Percentiles rank a stretch among this genome's conserved stretches.
Conservation (phyloP, 768 basidiomycete species). For the Lyophyllum decastes region DNA sequence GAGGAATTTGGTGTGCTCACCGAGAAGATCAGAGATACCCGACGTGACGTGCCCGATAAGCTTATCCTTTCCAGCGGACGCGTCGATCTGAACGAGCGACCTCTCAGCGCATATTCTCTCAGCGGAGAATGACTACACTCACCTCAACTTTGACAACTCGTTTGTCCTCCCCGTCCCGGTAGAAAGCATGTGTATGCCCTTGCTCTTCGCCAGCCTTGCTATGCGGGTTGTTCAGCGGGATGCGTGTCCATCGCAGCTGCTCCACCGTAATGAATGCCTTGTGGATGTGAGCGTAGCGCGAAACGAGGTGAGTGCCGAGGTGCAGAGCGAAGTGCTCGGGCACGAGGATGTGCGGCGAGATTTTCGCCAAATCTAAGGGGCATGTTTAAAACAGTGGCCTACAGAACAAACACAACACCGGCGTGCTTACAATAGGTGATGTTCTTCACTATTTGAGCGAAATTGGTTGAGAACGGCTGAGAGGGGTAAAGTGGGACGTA, state of each 20-base stretch:
- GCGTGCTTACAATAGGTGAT: slow-evolving; percentile 55
- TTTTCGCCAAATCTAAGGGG: slow-evolving; percentile 75
- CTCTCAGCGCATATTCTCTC: not conserved
- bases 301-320: slow-evolving; percentile 79
- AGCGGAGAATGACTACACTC: slow-evolving; percentile 8
- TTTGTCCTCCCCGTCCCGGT: slow-evolving; percentile 91
- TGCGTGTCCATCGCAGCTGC: slow-evolving; percentile 84
- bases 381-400: not conserved
- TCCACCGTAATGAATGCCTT: slow-evolving; percentile 74
- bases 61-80: slow-evolving; percentile 52
- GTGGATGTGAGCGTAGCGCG: slow-evolving; percentile 74
- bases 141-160: slow-evolving; percentile 63
- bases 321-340: slow-evolving; percentile 89
- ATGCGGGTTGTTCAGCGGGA: slow-evolving; percentile 50
- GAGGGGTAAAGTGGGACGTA: slow-evolving; percentile 36
- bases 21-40: slow-evolving; percentile 80
- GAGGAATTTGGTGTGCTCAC: slow-evolving; percentile 38
- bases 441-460: slow-evolving; percentile 54
- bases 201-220: slow-evolving; percentile 29
- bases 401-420: too few relatives aligned
- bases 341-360: slow-evolving; percentile 81
- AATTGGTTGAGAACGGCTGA: not conserved
- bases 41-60: slow-evolving; percentile 62
- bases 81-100: not conserved
- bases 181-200: slow-evolving; percentile 79